Evolutionary conservation across 2,329 filamentous ascomycete species (phyloP).

Genomic region (Penicillium olsonii): DNA sequence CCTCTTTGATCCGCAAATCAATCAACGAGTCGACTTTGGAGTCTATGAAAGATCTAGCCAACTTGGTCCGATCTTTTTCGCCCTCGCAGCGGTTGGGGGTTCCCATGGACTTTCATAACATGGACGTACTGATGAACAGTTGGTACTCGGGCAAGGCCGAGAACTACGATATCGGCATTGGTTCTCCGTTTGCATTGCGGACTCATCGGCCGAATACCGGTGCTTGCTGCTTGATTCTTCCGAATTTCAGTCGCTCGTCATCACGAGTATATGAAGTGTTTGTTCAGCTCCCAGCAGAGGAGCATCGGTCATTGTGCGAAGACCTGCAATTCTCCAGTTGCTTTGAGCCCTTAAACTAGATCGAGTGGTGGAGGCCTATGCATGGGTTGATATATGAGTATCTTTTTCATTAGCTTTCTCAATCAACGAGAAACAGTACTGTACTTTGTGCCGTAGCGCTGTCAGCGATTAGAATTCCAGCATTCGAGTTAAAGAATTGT

Average conservation of each 20-base stretch:
- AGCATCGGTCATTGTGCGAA: conserved; percentile 15
- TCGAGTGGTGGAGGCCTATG: not conserved
- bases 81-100: conserved; percentile 15
- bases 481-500: too few relatives aligned
- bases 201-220: conserved; percentile 6
- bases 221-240: conserved; percentile 18
- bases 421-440: too few relatives aligned
- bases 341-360: conserved; percentile 14
- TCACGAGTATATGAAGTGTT: conserved; percentile 19
- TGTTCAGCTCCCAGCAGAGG: conserved; percentile 17
- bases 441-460: too few relatives aligned
- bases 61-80: conserved; percentile 16
- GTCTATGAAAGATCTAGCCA: conserved; percentile 7
- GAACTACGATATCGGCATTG: conserved; percentile 24
- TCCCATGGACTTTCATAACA: conserved; percentile 18
- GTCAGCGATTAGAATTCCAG: too few relatives aligned
- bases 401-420: too few relatives aligned
- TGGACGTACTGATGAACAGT: conserved; percentile 27
- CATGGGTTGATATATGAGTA: not conserved
- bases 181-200: conserved; percentile 15
- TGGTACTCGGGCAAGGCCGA: conserved; percentile 23
- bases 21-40: conserved; percentile 14
- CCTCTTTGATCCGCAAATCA: conserved; percentile 23
- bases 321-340: conserved; percentile 21
- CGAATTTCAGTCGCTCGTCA: conserved; percentile 13